phyloP scores from a whole-genome alignment of 495 filamentous ascomycete genomes.

The Antarctomyces pellizariae region DNA sequence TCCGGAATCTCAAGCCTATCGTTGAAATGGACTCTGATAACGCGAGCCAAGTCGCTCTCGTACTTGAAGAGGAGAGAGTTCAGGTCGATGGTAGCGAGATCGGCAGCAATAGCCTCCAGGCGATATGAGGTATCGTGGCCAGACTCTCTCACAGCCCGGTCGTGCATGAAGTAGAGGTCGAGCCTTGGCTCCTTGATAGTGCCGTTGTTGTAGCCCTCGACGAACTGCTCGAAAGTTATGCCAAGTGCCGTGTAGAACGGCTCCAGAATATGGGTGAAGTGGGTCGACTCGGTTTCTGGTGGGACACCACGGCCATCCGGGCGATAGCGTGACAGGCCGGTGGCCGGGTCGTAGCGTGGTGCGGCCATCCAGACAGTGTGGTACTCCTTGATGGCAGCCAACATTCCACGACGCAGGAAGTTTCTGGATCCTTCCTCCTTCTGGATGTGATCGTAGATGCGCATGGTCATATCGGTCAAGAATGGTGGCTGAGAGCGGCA shows the following conservation, averaged over 20 bases:
- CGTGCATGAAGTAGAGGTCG: slow-evolving; percentile 87
- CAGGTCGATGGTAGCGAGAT: slow-evolving; percentile 81
- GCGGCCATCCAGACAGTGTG: slow-evolving; percentile 67
- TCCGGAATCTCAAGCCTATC: slow-evolving; percentile 55
- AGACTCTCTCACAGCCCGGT: slow-evolving; percentile 85
- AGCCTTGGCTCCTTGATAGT: slow-evolving; percentile 65
- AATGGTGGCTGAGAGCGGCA: slow-evolving; percentile 87
- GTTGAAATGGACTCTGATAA: slow-evolving; percentile 59
- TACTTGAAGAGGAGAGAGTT: slow-evolving; percentile 92
- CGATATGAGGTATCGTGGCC: slow-evolving; percentile 93
- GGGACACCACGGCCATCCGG: slow-evolving; percentile 80
- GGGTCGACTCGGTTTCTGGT: slow-evolving; percentile 75
- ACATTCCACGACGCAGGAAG: slow-evolving; percentile 51
- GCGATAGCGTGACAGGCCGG: slow-evolving; percentile 75
- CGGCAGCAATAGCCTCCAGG: slow-evolving; percentile 63
- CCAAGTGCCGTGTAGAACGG: slow-evolving; percentile 73
- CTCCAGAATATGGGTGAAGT: slow-evolving; percentile 67
- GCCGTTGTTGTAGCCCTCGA: slow-evolving; percentile 60
- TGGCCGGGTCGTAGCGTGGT: slow-evolving; percentile 54
- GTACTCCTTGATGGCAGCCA: slow-evolving; percentile 95
- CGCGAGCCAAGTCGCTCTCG: slow-evolving; percentile 70
- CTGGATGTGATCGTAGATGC: slow-evolving; percentile 71
- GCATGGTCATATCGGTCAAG: slow-evolving; percentile 87
- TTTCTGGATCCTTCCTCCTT: slow-evolving; percentile 51
- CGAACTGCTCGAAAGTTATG: slow-evolving; percentile 61